Conservation (phyloP, 257 asterid species). For the Salvia rosmarinus region DNA sequence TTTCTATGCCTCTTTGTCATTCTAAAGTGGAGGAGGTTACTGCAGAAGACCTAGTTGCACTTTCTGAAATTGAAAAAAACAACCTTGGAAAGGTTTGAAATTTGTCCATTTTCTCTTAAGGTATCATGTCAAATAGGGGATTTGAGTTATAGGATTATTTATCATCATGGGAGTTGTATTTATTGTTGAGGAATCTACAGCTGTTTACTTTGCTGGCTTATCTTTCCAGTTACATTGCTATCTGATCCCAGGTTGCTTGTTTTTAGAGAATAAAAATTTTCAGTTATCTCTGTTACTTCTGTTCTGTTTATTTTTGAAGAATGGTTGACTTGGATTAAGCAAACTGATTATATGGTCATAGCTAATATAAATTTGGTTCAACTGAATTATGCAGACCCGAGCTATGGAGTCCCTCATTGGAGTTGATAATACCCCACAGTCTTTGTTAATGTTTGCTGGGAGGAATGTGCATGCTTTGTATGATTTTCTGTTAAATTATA, state of each 20-base stretch:
- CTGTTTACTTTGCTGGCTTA: background rate
- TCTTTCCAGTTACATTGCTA: slow-evolving; percentile 2
- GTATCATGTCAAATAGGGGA: slow-evolving; percentile 5
- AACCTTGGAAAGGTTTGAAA: slow-evolving; percentile 73
- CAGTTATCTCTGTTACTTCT: slow-evolving; percentile 19
- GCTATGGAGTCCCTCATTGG: slow-evolving; percentile 50
- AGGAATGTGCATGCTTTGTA: slow-evolving; percentile 72
- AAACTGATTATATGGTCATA: slow-evolving; percentile 29
- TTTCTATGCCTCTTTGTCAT: slow-evolving; percentile 86
- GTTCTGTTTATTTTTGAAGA: background rate
- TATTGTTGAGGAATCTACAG: slow-evolving; percentile 23
- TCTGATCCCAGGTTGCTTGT: background rate
- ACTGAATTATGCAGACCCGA: slow-evolving; percentile 61
- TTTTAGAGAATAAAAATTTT: slow-evolving; percentile 3
- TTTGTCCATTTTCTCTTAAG: slow-evolving; percentile 25
- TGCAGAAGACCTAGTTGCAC: slow-evolving; percentile 81
- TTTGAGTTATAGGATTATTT: slow-evolving; percentile 23
- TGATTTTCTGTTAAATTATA: slow-evolving; percentile 76
- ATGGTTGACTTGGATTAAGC: slow-evolving; percentile 2
- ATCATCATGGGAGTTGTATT: slow-evolving; percentile 19
- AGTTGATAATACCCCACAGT: slow-evolving; percentile 76
- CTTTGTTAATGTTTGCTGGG: slow-evolving; percentile 75
- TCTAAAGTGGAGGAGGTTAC: slow-evolving; percentile 76
- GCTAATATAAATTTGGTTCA: slow-evolving; percentile 30
- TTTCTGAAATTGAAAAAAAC: slow-evolving; percentile 73